These are phyloP conservation scores for Penicillium sclerotigenum DNA, from an alignment of 2,329 filamentous ascomycete genomes.

Conservation along the genomic window DNA sequence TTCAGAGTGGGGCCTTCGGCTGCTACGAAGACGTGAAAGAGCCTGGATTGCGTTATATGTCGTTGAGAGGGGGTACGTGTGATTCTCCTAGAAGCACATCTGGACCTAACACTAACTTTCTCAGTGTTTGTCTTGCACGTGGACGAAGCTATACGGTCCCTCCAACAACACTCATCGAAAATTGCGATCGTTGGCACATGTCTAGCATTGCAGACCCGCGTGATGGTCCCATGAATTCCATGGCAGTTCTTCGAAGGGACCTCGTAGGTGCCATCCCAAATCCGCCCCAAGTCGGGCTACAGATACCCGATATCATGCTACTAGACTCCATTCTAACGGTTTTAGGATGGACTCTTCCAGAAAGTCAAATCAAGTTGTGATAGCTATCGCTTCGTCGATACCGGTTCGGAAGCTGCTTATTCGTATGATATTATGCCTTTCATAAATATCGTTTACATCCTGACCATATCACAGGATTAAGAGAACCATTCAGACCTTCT, in stretches of 20 bases:
- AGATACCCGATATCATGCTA: background rate
- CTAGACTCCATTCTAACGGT: background rate
- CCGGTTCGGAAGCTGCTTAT: constrained; percentile 33
- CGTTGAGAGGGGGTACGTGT: constrained; percentile 60
- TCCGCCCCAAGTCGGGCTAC: too few relatives aligned
- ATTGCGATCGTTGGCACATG: constrained; percentile 67
- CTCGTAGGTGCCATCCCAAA: constrained; percentile 47
- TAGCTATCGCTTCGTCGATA: constrained; percentile 31
- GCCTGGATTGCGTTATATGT: constrained; percentile 71
- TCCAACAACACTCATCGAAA: constrained; percentile 61
- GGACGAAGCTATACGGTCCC: constrained; percentile 68
- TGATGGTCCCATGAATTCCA: constrained; percentile 69
- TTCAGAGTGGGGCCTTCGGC: constrained; percentile 59
- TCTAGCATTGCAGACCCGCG: constrained; percentile 62
- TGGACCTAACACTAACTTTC: background rate
- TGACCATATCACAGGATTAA: constrained; percentile 44
- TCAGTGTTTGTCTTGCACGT: constrained; percentile 64
- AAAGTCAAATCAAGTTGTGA: constrained; percentile 39
- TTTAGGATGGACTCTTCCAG: constrained; percentile 33
- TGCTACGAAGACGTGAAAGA: constrained; percentile 64
- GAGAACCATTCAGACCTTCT: constrained; percentile 62
- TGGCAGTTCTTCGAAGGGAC: constrained; percentile 66
- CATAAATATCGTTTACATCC: background rate
- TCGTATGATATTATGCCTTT: constrained; percentile 24
- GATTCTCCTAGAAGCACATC: background rate